phyloP scores from a whole-genome alignment of 176 grass and related monocot species.

The Hordeum marinum region DNA sequence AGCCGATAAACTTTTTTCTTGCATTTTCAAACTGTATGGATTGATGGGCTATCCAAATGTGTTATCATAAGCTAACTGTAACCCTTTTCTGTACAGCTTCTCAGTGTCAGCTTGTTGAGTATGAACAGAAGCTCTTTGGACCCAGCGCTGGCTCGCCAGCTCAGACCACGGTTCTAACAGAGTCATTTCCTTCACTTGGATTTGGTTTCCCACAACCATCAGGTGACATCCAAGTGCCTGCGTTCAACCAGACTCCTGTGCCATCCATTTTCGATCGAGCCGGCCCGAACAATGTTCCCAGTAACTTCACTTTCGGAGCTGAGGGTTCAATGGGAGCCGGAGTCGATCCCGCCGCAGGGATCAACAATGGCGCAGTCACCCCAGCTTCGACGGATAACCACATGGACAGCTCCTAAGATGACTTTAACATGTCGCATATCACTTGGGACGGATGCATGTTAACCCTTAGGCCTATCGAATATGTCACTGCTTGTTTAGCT shows the following conservation, averaged over 20 bases:
- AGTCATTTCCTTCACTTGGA: slow-evolving; percentile 57
- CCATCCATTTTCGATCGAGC: slow-evolving; percentile 59
- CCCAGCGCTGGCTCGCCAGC: slow-evolving; percentile 3
- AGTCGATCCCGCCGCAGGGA: neutral
- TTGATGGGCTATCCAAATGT: neutral
- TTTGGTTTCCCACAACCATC: slow-evolving; percentile 56
- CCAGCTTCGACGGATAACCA: slow-evolving; percentile 29
- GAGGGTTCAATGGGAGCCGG: slow-evolving; percentile 10
- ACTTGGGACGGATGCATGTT: neutral
- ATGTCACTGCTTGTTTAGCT: neutral
- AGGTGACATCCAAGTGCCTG: slow-evolving; percentile 36
- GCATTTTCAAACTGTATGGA: neutral
- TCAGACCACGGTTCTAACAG: slow-evolving; percentile 31
- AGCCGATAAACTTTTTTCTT: neutral
- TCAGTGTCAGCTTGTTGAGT: slow-evolving; percentile 58
- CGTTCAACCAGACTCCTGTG: slow-evolving; percentile 40
- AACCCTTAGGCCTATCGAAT: neutral
- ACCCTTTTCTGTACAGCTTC: slow-evolving; percentile 33
- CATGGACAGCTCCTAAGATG: slow-evolving; percentile 69
- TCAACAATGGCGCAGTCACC: neutral
- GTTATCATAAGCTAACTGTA: neutral
- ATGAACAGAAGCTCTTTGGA: slow-evolving; percentile 65
- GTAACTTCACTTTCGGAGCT: slow-evolving; percentile 59
- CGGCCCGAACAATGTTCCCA: slow-evolving; percentile 20
- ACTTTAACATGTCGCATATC: neutral